Base-by-base conservation (phyloP, 768 basidiomycete genomes). In the Lanmaoa rubissima region DNA sequence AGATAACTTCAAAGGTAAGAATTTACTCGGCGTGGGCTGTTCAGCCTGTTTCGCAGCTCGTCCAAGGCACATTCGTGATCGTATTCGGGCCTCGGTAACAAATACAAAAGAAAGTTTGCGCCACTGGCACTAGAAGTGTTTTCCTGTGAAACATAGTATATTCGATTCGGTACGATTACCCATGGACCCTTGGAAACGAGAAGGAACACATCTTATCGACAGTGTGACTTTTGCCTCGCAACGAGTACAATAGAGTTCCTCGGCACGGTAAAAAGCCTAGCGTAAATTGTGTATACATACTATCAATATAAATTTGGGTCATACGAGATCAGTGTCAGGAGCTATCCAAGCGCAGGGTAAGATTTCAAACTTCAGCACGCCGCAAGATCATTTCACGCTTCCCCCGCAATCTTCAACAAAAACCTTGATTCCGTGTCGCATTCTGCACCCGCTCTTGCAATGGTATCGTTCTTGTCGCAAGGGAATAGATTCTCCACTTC, bases 401-500 rank as follows among this genome's bases (percentile, higher is more conserved):
- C 65, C 12, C 63, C 69, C 5, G 48, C 39, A 21, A 71, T 52
- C 47, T 61, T 64, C 28, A 70, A 21, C 41, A 70, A n/a, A 38
- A 68, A 70, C 45, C 32, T 63, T 0, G 69, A 61, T 32, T 69
- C 69, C 0, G 21, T 44, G 40, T 59, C 44, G n/a, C 32, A 34
- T 43, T 70, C 70, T 19, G 70, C 65, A 1, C 72, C 66, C 17
- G 67, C 70, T 38, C 62, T 51, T 12, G 52, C 48, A 42, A 72
- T 70, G 16, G 61, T 61, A 38, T 72, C 70, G 8, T 56, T 54
- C 47, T 11, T 62, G 51, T 72, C 66, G 28, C 72, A 72, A 1
- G 61, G 66, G 43, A 72, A 73, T 8, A 73, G 48, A 58, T 62
- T 69, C 46, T 71, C 69, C 48, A 55, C 51, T 4, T 57, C 52